Percentiles rank a stretch among this genome's conserved stretches.
Evolutionary conservation across 108 stramenopile genomes (phyloP).

Genomic region (Skeletonema menzelii): DNA sequence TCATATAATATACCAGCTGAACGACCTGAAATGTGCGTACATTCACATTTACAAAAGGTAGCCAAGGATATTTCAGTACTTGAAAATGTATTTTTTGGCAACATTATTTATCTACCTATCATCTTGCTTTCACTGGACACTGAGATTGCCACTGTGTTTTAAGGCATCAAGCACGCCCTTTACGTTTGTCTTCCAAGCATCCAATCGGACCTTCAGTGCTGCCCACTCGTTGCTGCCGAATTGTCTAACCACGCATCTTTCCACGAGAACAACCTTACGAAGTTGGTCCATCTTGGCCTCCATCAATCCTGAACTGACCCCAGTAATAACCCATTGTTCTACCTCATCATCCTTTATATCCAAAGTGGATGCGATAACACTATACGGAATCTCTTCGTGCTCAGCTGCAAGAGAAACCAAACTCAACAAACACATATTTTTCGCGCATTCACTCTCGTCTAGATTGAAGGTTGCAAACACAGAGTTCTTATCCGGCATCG

Average conservation of each 20-base stretch:
- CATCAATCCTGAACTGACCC: constrained; percentile 76
- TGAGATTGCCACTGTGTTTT: constrained; percentile 34
- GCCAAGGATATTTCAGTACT: neutral
- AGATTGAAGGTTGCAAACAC: constrained; percentile 60
- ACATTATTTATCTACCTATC: constrained; percentile 6
- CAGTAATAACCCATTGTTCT: constrained; percentile 86
- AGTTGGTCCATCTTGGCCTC: constrained; percentile 91
- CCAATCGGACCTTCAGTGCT: constrained; percentile 64
- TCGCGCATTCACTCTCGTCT: constrained; percentile 55
- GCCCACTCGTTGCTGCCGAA: constrained; percentile 88
- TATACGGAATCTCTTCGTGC: constrained; percentile 80
- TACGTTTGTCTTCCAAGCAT: constrained; percentile 46
- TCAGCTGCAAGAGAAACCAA: constrained; percentile 69
- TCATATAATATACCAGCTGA: no score
- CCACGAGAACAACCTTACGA: constrained; percentile 75
- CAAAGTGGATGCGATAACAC: constrained; percentile 68
- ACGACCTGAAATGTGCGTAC: no score
- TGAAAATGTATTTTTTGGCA: neutral
- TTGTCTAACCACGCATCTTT: constrained; percentile 75
- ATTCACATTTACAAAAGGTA: no score
- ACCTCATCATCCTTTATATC: constrained; percentile 69
- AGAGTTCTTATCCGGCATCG: constrained; percentile 60
- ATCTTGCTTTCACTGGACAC: neutral
- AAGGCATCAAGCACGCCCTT: constrained; percentile 42
- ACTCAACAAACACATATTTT: constrained; percentile 83